Conservation (phyloP, 1,284 basidiomycete genomes). For the Ceratobasidium sp. region DNA sequence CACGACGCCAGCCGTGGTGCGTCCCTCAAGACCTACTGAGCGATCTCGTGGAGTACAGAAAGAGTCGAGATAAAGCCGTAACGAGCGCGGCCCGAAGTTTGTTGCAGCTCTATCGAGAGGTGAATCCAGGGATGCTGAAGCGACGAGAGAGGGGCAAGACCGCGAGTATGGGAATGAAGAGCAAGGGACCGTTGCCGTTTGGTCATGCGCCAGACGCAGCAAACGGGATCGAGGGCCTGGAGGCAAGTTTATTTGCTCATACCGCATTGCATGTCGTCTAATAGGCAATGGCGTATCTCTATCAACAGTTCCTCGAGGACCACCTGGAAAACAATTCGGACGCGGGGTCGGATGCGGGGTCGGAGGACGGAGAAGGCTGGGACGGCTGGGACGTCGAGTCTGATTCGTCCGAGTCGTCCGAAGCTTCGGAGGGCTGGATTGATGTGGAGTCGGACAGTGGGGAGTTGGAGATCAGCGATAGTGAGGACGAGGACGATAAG, state of each 20-base stretch:
- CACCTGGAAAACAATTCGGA: conserved; percentile 75
- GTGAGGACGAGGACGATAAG: conserved; percentile 78
- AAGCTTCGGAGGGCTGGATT: conserved; percentile 85
- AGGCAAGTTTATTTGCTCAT: conserved; percentile 64
- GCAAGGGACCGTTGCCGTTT: conserved; percentile 76
- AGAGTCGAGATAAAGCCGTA: conserved; percentile 95
- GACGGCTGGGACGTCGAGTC: conserved; percentile 91
- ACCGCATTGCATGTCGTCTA: not conserved
- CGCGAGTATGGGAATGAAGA: conserved; percentile 78
- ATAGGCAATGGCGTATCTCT: conserved; percentile 6
- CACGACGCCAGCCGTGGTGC: conserved; percentile 92
- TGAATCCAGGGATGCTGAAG: conserved; percentile 94
- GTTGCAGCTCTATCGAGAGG: conserved; percentile 93
- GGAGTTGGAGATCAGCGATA: conserved; percentile 84
- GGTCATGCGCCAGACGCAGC: conserved; percentile 79
- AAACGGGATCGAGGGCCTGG: conserved; percentile 90
- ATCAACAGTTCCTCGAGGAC: conserved; percentile 82
- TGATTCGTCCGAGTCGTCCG: conserved; percentile 72
- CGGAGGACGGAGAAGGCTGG: conserved; percentile 78
- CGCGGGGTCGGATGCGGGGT: conserved; percentile 64
- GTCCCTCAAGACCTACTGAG: conserved; percentile 95
- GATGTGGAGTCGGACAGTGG: conserved; percentile 82
- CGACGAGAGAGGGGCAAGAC: conserved; percentile 91
- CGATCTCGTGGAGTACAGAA: conserved; percentile 94
- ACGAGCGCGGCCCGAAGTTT: conserved; percentile 89